phyloP scores from a whole-genome alignment of 2,329 filamentous ascomycete species.

The Diaporthe humulicola region DNA sequence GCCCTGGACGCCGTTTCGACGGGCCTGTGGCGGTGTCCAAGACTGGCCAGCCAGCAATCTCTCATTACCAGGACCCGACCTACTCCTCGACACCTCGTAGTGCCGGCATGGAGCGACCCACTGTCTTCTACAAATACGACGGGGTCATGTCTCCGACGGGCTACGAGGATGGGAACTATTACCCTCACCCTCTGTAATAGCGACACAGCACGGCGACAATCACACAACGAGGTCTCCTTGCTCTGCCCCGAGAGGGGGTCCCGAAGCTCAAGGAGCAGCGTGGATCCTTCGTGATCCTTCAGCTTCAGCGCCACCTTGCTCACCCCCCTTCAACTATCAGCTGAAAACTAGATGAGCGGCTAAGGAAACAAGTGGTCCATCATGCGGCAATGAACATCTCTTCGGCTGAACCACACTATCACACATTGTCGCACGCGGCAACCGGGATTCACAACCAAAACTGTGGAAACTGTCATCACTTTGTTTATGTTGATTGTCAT shows the following conservation, averaged over 20 bases:
- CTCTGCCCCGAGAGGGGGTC: neutral
- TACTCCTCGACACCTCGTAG: conserved; percentile 36
- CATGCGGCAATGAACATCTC: neutral
- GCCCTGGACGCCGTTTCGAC: conserved; percentile 21
- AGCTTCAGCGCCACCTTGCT: neutral
- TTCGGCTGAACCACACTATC: neutral
- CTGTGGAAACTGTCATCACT: neutral
- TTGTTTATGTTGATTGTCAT: neutral
- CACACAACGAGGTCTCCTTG: neutral
- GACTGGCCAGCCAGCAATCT: conserved; percentile 11
- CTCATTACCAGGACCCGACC: conserved; percentile 19
- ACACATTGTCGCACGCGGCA: conserved; percentile 26
- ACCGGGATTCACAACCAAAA: conserved; percentile 21
- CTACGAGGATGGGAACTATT: conserved; percentile 36
- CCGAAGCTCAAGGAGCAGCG: neutral
- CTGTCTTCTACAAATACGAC: conserved; percentile 28
- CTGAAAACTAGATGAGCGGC: conserved; percentile 8
- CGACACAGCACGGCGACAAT: neutral
- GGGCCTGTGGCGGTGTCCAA: conserved; percentile 31
- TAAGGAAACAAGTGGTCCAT: neutral
- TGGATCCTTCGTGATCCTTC: conserved; percentile 32
- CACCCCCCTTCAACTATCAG: conserved; percentile 23
- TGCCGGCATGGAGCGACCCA: conserved; percentile 35
- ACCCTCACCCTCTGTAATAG: conserved; percentile 32
- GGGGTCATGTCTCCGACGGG: neutral